Conservation (phyloP, 2,329 filamentous ascomycete species). For the Pseudovirgaria hyperparasitica region DNA sequence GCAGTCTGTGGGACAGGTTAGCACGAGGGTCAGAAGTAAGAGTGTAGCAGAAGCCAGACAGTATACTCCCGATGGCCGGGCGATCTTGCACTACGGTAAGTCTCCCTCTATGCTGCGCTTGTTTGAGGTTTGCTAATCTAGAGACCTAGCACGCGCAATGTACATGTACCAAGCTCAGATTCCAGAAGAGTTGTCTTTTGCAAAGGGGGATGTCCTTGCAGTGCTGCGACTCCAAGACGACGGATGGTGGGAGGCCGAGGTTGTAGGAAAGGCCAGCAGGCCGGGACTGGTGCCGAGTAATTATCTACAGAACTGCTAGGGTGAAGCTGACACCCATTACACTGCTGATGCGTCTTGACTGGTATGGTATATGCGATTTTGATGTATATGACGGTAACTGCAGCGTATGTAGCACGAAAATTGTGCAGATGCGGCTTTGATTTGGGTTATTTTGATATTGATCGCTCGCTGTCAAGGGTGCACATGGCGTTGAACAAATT, state of each 20-base stretch:
- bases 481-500: no score
- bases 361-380: no score
- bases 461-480: no score
- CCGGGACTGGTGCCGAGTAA: conserved; percentile 54
- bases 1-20: conserved; percentile 18
- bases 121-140: conserved; percentile 3
- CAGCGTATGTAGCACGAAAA: no score
- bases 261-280: conserved; percentile 50
- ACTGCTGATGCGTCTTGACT: no score
- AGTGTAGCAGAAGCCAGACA: conserved; percentile 79
- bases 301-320: conserved; percentile 47
- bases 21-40: conserved; percentile 52
- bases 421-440: no score
- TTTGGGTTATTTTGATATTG: no score
- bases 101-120: conserved; percentile 12
- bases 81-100: conserved; percentile 91
- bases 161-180: conserved; percentile 94
- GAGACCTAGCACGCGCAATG: conserved; percentile 63
- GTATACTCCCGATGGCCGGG: conserved; percentile 72
- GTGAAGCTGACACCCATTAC: no score
- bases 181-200: conserved; percentile 84
- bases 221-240: conserved; percentile 89
- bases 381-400: no score
- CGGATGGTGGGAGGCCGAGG: conserved; percentile 98
- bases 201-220: conserved; percentile 82